Conservation (phyloP, 1,139 yeast genomes). For the Hansenula sp. region DNA sequence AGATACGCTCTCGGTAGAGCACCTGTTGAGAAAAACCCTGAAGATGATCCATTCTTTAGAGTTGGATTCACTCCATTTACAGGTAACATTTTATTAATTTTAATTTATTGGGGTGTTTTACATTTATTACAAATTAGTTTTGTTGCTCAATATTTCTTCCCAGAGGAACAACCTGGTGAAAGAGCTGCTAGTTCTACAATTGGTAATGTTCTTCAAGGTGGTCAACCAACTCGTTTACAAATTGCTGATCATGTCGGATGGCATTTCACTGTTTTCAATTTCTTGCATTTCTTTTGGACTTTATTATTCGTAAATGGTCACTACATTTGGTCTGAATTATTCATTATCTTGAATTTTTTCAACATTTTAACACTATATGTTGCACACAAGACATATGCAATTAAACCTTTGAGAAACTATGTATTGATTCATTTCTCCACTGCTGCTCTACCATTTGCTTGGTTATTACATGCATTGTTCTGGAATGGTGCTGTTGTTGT, state of each 20-base stretch:
- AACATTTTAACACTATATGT: slow-evolving; percentile 51
- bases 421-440: slow-evolving; percentile 58
- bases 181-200: slow-evolving; percentile 3
- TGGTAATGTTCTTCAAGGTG: slow-evolving; percentile 1
- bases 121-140: slow-evolving; percentile 51
- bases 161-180: slow-evolving; percentile 24
- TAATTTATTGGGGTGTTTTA: slow-evolving; percentile 55
- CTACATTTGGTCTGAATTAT: slow-evolving; percentile 50
- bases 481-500: slow-evolving; percentile 81
- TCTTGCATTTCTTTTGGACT: slow-evolving; percentile 58
- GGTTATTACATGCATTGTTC: slow-evolving; percentile 68
- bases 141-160: slow-evolving; percentile 46
- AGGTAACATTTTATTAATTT: slow-evolving; percentile 46
- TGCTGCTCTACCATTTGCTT: slow-evolving; percentile 65
- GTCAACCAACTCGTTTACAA: slow-evolving; percentile 21
- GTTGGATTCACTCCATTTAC: slow-evolving; percentile 65
- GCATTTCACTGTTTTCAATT: slow-evolving; percentile 61
- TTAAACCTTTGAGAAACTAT: slow-evolving; percentile 50
- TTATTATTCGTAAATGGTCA: slow-evolving; percentile 51
- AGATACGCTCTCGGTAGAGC: slow-evolving; percentile 49
- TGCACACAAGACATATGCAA: slow-evolving; percentile 52
- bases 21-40: slow-evolving; percentile 29
- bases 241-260: slow-evolving; percentile 41
- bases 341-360: slow-evolving; percentile 52
- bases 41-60: slow-evolving; percentile 39